A percentile compares a stretch with the other conserved stretches of the same genome.
Evolutionary conservation across 768 basidiomycete species (phyloP).

Genomic region (Fomitopsis pulvina): DNA sequence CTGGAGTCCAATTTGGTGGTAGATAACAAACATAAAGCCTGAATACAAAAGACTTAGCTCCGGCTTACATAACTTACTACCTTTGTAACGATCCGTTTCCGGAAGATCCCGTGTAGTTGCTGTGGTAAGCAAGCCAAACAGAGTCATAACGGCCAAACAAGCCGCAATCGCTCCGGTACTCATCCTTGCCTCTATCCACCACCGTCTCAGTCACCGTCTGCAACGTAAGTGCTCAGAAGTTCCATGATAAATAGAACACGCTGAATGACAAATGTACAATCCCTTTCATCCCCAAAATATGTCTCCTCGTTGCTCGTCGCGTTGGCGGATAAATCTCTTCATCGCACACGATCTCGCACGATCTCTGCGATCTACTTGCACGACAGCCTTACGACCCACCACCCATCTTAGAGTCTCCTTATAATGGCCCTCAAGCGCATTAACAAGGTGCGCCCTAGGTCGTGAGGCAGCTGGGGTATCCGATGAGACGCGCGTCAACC

Average conservation of each 20-base stretch:
- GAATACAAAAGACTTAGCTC: too few species aligned
- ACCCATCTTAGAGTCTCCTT: constrained; percentile 11
- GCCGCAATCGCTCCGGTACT: constrained; percentile 4
- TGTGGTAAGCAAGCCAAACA: constrained; percentile 19
- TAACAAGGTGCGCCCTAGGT: constrained; percentile 72
- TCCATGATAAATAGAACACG: constrained; percentile 2
- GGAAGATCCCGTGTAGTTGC: constrained; percentile 10
- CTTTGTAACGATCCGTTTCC: neutral
- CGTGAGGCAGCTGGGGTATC: constrained; percentile 3
- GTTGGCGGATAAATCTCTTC: constrained; percentile 5
- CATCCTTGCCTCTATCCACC: constrained; percentile 19
- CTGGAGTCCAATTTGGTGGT: too few species aligned
- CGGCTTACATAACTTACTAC: neutral
- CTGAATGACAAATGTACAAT: neutral
- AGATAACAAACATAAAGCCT: too few species aligned
- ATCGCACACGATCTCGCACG: constrained; percentile 29
- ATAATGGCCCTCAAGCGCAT: constrained; percentile 98
- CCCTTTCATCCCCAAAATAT: neutral
- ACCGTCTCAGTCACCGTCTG: constrained; percentile 25
- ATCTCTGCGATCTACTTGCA: constrained; percentile 29
- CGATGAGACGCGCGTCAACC: constrained; percentile 4
- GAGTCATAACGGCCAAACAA: constrained; percentile 15
- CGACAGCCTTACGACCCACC: constrained; percentile 8
- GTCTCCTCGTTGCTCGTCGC: neutral
- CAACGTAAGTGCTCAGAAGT: constrained; percentile 9